A percentile compares a stretch with the other conserved stretches of the same genome.
Conservation (phyloP, 2,329 filamentous ascomycete genomes). For the Aspergillus terreus region DNA sequence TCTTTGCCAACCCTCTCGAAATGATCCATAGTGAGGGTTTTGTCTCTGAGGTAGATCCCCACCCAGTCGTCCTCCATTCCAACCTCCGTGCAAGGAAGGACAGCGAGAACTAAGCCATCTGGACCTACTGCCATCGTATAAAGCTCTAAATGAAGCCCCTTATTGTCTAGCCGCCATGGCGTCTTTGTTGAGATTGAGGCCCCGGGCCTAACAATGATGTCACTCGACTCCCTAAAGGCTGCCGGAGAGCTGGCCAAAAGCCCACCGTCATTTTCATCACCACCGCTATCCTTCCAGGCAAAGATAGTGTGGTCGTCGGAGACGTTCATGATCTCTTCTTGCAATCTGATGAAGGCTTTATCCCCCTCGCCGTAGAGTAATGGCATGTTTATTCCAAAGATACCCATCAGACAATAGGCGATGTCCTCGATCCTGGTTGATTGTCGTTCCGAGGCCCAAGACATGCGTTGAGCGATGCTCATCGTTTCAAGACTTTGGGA, state of each 20-base stretch:
- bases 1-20: not conserved
- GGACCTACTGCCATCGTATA: not conserved
- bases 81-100: not conserved
- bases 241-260: not conserved
- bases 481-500: not conserved
- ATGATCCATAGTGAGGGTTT: not conserved
- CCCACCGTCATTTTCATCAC: not conserved
- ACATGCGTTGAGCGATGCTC: slow-evolving; percentile 2
- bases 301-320: not conserved
- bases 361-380: not conserved
- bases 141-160: not conserved
- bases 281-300: not conserved
- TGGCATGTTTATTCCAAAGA: slow-evolving; percentile 1
- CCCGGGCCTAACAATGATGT: not conserved
- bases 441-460: not conserved
- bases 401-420: not conserved
- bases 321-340: not conserved
- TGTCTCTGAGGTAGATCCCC: not conserved
- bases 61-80: not conserved
- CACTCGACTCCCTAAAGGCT: not conserved
- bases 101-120: not conserved
- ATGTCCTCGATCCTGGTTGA: not conserved
- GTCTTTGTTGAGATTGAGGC: not conserved
- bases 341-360: not conserved
- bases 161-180: not conserved